phyloP scores from a whole-genome alignment of 2,329 filamentous ascomycete genomes.

The Sordariomycetes sp. region DNA sequence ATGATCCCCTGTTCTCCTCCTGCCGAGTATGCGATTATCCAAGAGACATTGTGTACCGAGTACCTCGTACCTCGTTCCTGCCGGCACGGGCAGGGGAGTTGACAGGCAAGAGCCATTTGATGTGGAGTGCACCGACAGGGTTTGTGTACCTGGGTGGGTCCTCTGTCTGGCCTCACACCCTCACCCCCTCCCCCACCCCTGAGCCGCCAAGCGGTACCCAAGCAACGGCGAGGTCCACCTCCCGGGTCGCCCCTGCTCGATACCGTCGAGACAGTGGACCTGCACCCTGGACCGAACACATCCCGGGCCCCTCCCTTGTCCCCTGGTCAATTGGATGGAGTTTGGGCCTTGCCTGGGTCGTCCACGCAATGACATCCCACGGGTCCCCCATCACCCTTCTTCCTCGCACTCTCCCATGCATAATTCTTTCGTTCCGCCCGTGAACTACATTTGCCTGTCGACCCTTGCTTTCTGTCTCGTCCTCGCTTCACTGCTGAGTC shows the following conservation, averaged over 20 bases:
- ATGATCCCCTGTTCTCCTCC: not conserved
- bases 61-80: too few relatives aligned
- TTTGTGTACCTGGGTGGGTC: not conserved
- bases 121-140: not conserved
- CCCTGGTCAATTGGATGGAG: not conserved
- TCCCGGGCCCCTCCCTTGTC: not conserved
- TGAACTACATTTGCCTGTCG: not conserved
- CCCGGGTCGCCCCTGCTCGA: not conserved
- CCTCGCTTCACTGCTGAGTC: not conserved
- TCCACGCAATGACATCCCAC: conserved; percentile 3
- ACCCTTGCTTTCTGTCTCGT: not conserved
- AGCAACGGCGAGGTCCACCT: not conserved
- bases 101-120: not conserved
- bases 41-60: not conserved
- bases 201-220: not conserved
- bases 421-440: not conserved
- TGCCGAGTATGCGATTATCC: not conserved
- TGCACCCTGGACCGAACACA: not conserved
- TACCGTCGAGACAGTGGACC: not conserved
- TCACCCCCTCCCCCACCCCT: not conserved
- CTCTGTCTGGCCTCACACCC: not conserved
- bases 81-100: not conserved
- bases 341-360: not conserved
- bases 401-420: not conserved
- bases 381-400: not conserved